phyloP scores from a whole-genome alignment of 2,329 filamentous ascomycete genomes.

The Fonsecaea nubica region DNA sequence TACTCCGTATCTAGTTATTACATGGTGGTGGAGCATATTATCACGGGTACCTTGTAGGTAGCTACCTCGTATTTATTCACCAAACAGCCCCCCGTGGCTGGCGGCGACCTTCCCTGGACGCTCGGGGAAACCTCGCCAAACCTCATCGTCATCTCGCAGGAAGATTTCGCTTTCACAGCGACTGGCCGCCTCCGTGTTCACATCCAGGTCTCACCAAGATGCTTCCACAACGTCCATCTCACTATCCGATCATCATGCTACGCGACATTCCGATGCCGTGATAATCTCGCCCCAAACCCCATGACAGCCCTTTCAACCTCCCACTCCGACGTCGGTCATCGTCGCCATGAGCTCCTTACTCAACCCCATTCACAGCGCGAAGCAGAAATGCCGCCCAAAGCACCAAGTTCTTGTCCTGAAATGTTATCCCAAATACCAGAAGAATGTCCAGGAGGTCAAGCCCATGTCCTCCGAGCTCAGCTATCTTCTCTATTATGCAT shows the following conservation, averaged over 20 bases:
- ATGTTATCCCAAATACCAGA: conserved; percentile 92
- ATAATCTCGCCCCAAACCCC: neutral
- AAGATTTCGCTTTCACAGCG: conserved; percentile 10
- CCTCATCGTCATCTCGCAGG: conserved; percentile 24
- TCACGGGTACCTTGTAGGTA: neutral
- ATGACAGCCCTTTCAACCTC: conserved; percentile 27
- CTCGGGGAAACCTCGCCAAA: neutral
- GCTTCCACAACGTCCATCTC: conserved; percentile 13
- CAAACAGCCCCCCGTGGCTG: neutral
- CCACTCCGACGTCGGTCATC: conserved; percentile 15
- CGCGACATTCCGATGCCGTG: conserved; percentile 7
- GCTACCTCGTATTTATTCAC: neutral
- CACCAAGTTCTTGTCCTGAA: conserved; percentile 96
- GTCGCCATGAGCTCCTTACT: conserved; percentile 38
- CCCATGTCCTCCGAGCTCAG: conserved; percentile 96
- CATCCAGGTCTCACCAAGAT: conserved; percentile 14
- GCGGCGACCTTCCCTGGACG: neutral
- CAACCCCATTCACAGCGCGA: conserved; percentile 61
- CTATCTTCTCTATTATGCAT: conserved; percentile 96
- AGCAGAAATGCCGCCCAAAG: conserved; percentile 78
- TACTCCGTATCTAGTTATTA: neutral
- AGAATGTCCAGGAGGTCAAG: conserved; percentile 89
- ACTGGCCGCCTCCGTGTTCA: conserved; percentile 1
- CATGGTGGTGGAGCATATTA: neutral
- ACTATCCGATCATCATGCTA: conserved; percentile 7